phyloP scores from a whole-genome alignment of 768 basidiomycete species.

The Boletus sensibilis region DNA sequence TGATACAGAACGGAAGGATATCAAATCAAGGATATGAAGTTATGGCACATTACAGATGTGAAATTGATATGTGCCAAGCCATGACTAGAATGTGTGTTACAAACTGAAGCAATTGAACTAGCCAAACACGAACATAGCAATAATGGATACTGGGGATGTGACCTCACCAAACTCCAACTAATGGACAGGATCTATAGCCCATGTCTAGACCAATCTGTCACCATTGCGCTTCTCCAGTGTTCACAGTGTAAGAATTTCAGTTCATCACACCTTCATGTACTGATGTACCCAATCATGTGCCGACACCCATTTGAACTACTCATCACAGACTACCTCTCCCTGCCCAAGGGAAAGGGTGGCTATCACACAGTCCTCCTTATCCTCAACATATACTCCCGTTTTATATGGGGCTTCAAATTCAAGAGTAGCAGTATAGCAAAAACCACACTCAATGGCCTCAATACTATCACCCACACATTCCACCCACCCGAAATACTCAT shows the following conservation, averaged over 20 bases:
- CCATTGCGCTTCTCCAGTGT: constrained; percentile 19
- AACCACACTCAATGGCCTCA: too few relatives aligned
- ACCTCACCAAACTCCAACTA: background rate
- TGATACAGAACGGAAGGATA: background rate
- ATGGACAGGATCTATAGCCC: background rate
- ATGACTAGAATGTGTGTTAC: background rate
- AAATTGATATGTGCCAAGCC: background rate
- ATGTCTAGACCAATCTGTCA: constrained; percentile 5
- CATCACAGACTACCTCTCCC: constrained; percentile 33
- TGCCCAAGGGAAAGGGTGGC: constrained; percentile 35
- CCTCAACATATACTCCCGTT: constrained; percentile 28
- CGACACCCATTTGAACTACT: constrained; percentile 35
- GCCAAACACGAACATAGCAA: background rate
- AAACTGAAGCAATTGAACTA: constrained; percentile 6
- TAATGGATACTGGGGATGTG: constrained; percentile 11
- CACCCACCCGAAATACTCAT: constrained; percentile 33
- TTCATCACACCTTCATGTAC: constrained; percentile 16
- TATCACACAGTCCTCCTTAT: constrained; percentile 30
- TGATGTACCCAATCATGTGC: constrained; percentile 38
- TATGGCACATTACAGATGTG: constrained; percentile 20
- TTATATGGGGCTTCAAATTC: constrained; percentile 31
- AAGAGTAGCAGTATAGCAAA: constrained; percentile 8
- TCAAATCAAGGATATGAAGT: constrained; percentile 12
- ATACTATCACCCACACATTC: too few relatives aligned
- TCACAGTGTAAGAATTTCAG: constrained; percentile 25